phyloP scores from a whole-genome alignment of 352 stramenopile genomes.

The Pythium angustatum region DNA sequence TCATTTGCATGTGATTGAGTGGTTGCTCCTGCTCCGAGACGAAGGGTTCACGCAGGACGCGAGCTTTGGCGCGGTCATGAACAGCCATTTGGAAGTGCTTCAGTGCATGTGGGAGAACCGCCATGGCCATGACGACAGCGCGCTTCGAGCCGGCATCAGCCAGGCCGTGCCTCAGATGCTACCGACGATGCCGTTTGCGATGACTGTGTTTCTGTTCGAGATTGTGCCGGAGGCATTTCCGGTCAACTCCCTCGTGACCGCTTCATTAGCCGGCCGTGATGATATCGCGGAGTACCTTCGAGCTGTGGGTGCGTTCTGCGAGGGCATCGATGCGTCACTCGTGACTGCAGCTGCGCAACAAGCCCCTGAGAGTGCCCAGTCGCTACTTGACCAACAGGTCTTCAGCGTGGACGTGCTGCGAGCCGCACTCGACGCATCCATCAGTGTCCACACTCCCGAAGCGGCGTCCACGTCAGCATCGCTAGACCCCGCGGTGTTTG shows the following conservation, averaged over 20 bases:
- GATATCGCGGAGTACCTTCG: conserved; percentile 11
- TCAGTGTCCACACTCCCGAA: neutral
- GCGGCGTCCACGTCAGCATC: neutral
- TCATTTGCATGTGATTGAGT: conserved; percentile 10
- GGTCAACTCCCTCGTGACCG: neutral
- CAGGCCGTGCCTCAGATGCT: neutral
- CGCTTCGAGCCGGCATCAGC: conserved; percentile 3
- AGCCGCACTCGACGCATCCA: conserved; percentile 2
- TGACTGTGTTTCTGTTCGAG: conserved; percentile 5
- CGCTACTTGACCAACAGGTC: neutral
- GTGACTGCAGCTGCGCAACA: neutral
- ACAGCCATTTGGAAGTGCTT: conserved; percentile 9
- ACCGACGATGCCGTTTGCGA: neutral
- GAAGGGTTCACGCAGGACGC: conserved; percentile 10
- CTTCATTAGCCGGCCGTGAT: neutral
- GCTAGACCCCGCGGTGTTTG: neutral
- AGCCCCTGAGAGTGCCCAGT: neutral
- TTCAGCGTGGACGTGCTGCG: conserved; percentile 8
- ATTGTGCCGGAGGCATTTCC: conserved; percentile 6
- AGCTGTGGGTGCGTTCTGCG: neutral
- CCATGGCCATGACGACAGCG: neutral
- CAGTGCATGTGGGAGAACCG: conserved; percentile 19
- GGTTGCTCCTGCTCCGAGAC: conserved; percentile 9
- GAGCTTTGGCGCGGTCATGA: neutral
- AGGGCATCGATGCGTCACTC: neutral